These are phyloP conservation scores for Lumnitzera littorea DNA, from an alignment of 345 rosid genomes.

Conservation along the genomic window DNA sequence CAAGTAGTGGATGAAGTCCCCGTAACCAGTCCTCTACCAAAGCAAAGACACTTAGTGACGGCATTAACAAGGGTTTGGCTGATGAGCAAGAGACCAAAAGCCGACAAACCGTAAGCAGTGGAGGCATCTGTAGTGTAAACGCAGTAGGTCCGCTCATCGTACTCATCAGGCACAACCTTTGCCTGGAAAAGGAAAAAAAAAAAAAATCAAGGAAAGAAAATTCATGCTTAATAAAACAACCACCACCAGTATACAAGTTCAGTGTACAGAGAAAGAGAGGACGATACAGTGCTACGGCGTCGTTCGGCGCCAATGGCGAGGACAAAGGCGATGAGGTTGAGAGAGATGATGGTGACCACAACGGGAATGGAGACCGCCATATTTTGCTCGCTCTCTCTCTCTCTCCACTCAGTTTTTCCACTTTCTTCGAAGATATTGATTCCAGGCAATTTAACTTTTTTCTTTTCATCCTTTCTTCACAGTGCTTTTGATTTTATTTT, in stretches of 20 bases:
- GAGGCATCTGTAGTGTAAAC: slow-evolving; percentile 68
- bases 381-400: neutral
- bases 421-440: too few relatives aligned
- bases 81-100: slow-evolving; percentile 61
- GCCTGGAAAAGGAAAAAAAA: slow-evolving; percentile 34
- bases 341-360: slow-evolving; percentile 45
- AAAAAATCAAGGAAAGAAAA: neutral
- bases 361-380: slow-evolving; percentile 74
- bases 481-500: too few relatives aligned
- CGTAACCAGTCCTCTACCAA: slow-evolving; percentile 63
- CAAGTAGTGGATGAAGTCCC: slow-evolving; percentile 51
- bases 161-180: slow-evolving; percentile 49
- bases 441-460: too few relatives aligned
- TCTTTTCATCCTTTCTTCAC: too few relatives aligned
- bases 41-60: slow-evolving; percentile 86
- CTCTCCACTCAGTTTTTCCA: too few relatives aligned
- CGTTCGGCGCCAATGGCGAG: slow-evolving; percentile 93
- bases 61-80: slow-evolving; percentile 69
- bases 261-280: neutral
- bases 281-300: slow-evolving; percentile 81
- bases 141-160: slow-evolving; percentile 75
- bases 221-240: neutral
- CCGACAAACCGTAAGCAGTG: slow-evolving; percentile 74
- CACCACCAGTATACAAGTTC: neutral
- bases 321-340: slow-evolving; percentile 86